Base-by-base conservation (phyloP, 2,329 filamentous ascomycete genomes). In the Colletotrichum sp. region DNA sequence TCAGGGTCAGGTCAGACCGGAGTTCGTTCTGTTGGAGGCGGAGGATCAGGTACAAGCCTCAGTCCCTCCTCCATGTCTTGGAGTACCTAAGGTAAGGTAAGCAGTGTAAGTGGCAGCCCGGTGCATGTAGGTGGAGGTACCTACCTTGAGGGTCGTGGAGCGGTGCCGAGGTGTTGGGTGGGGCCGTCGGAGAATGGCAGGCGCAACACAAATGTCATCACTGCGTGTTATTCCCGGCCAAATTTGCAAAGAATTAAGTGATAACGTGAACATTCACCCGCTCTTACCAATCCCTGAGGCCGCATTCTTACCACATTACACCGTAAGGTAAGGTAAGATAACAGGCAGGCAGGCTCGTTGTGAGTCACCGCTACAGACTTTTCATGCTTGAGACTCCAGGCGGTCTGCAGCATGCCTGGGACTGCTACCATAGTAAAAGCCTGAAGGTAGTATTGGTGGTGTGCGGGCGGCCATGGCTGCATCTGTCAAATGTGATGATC, bases 1-100 rank as follows among this genome's bases (percentile, higher is more conserved):
- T 59, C 24, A 26, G 22, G n/a, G 8, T 8, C 30, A 28, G 26
- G 32, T 26, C 15, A 36, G 26, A 32, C 48, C 28, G 18, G 30
- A 48, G 18, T 48, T 48, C 44, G 18, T 48, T 48, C 44, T 48
- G 18, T 13, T 48, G 44, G 44, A 34, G 57, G 39, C 36, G 36
- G 32, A 57, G 55, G 72, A 71, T 71, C 68, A 71, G 60, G 68
- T 34, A 75, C 68, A 32, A 44, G 66, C 39, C 24, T 48, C 44
- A 32, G 28, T 28, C 32, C 7, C 32, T 32, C 18, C 59, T 34
- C 57, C 57, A 62, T 16, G 57, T 30, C 26, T 30, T 57, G 52
- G 22, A 30, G 28, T 28, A 8, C 4, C 12, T 22, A n/a, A n/a
- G n/a, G n/a, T 55, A 7, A 13, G 9, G 52, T 24, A 28, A 57